Evolutionary conservation across 148 eudicot genomes (phyloP).

Genomic region (Chenopodium formosanum): DNA sequence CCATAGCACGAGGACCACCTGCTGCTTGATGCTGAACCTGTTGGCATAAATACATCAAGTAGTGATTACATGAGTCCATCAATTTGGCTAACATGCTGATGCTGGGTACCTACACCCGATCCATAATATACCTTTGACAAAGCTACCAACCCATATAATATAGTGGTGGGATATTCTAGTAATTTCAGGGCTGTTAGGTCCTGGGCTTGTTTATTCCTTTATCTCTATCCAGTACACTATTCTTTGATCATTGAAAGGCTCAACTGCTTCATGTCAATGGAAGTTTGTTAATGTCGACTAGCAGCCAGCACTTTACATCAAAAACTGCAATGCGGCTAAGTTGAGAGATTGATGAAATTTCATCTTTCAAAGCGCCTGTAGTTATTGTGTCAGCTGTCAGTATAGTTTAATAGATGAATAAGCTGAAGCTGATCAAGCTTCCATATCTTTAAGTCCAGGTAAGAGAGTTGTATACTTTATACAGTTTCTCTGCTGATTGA

Average conservation of each 20-base stretch:
- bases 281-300: background rate
- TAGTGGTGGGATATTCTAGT: background rate
- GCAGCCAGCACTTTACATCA: background rate
- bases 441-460: no score
- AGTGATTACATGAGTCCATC: background rate
- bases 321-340: background rate
- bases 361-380: background rate
- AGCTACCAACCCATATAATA: background rate
- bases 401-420: no score
- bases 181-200: background rate
- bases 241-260: background rate
- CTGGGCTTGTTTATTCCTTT: background rate
- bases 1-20: constrained; percentile 83
- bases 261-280: background rate
- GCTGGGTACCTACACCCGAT: background rate
- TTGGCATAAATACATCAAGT: no score
- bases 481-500: no score
- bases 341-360: background rate
- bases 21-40: constrained; percentile 27
- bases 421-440: no score
- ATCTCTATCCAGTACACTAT: background rate
- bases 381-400: background rate
- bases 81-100: background rate
- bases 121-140: background rate
- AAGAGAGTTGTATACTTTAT: no score